Base-by-base conservation (phyloP, 257 asterid species). In the Fraxinus quadrangulata region DNA sequence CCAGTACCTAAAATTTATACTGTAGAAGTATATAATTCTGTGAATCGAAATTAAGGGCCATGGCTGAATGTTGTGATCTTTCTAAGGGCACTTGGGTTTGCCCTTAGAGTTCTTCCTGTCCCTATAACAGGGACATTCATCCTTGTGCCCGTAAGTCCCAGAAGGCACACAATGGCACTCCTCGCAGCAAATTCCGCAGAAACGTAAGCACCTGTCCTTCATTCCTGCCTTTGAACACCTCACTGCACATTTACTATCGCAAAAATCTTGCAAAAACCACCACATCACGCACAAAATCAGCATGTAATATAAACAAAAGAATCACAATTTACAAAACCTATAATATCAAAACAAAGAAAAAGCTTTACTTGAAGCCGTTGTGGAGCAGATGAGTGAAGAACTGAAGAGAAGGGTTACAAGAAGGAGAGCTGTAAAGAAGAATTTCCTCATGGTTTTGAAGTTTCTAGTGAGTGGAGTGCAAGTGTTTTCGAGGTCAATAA, bases 101-200 rank as follows among this genome's bases (percentile, higher is more conserved):
- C 93, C 97, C 85, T 91, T 91, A 67, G 89, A 75, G 75, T 79
- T 91, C 68, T 73, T 88, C 89, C 81, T 87, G 89, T 86, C 92
- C 77, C 89, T 86, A 23, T 91, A 91, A 65, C 97, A 90, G 74
- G 97, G 92, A 39, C 95, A 92, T 33, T 90, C 92, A 5, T 88
- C 77, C 83, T 88, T 92, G 91, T 88, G 82, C 2, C 92, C 95
- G 70, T 33, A 87, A 45, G 95, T 87, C 12, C 95, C 97, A 72
- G 91, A 88, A 49, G 97, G 97, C 81, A 91, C 97, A 67, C 97
- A 91, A 2, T 85, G 80, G 86, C 95, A 91, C 6, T 87, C 86
- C 17, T 65, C 69, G 23, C 95, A 92, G 78, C 97, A 92, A 4
- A 88, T 83, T 6, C 89, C 88, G 40, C 97, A 91, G 66, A 87